These are phyloP conservation scores for Mortierella sp. DNA, from an alignment of 371 early-diverging fungal genomes.

Conservation along the genomic window DNA sequence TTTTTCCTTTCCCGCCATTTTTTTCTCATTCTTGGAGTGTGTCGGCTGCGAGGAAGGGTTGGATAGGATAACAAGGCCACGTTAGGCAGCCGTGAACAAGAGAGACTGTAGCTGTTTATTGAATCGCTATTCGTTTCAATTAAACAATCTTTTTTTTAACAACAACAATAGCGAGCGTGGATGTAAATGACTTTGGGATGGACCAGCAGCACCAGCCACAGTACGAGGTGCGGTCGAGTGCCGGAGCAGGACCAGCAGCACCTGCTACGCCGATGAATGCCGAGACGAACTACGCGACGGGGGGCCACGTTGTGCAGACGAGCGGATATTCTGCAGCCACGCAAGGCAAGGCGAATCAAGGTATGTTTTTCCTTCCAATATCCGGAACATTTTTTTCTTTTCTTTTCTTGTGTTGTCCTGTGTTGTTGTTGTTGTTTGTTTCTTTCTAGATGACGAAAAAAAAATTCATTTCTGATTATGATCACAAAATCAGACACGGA, in stretches of 20 bases:
- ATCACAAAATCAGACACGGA: not conserved
- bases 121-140: not conserved
- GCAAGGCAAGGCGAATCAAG: not conserved
- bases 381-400: conserved; percentile 1
- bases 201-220: conserved; percentile 33
- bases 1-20: conserved; percentile 30
- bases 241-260: not conserved
- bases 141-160: not conserved
- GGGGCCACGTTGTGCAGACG: conserved; percentile 5
- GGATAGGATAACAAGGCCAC: not conserved
- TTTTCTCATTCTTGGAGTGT: not conserved
- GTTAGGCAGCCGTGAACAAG: not conserved
- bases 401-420: not conserved
- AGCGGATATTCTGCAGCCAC: not conserved
- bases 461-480: not conserved
- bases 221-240: conserved; percentile 25
- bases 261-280: conserved; percentile 19
- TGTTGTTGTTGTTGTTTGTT: not conserved
- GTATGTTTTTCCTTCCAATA: not conserved
- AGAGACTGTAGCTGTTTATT: not conserved
- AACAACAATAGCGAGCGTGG: conserved; percentile 12
- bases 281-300: not conserved
- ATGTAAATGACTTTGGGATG: conserved; percentile 43
- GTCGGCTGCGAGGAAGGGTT: not conserved
- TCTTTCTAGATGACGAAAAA: too few relatives aligned